Evolutionary conservation across 495 filamentous ascomycete genomes (phyloP), one percentile per base, ranked within the genome.

Genomic region (Aspergillus wentii): DNA sequence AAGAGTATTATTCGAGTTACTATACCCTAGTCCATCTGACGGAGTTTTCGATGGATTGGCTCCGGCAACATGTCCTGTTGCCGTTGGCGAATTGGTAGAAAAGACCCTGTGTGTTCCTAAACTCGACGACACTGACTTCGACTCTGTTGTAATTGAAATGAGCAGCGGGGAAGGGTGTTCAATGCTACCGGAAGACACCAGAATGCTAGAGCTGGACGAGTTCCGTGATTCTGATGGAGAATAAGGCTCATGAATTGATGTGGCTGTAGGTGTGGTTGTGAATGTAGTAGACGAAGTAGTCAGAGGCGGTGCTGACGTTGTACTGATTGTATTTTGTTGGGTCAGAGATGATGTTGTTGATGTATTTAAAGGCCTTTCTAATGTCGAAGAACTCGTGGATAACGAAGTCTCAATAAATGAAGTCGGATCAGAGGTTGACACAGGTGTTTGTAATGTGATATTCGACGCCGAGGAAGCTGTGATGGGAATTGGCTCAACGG

Each of bases 1-100:
- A 17, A 49, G 43, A 9, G 34, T 15, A 14, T 13, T 18, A 10
- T 31, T 14, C 7, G 38, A 21, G 14, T 45, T 18, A n/a, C n/a
- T n/a, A n/a, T n/a, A n/a, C n/a, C n/a, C n/a, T 19, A 46, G 20
- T 3, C 22, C 8, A 3, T 33, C 16, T 43, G 44, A 21, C 3
- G 32, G 25, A 7, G 33, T 18, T 20, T 36, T 25, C 14, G 33
- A 8, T 4, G 46, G 30, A 13, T 31, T 37, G 13, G 28, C 10
- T 9, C 14, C 26, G 5, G 4, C 26, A 29, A n/a, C 5, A 13
- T 4, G 10, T 29, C 26, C 26, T 29, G 26, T 29, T 29, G 26
- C 11, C 3, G 5, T 29, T 29, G 26, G 11, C 26, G 26, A 11
- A 25, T 25, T 25, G 5, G 22, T 11, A 6, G 22, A 25, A 5